Conservation (phyloP, 1,284 basidiomycete genomes). For the Vanrija pseudolonga region DNA sequence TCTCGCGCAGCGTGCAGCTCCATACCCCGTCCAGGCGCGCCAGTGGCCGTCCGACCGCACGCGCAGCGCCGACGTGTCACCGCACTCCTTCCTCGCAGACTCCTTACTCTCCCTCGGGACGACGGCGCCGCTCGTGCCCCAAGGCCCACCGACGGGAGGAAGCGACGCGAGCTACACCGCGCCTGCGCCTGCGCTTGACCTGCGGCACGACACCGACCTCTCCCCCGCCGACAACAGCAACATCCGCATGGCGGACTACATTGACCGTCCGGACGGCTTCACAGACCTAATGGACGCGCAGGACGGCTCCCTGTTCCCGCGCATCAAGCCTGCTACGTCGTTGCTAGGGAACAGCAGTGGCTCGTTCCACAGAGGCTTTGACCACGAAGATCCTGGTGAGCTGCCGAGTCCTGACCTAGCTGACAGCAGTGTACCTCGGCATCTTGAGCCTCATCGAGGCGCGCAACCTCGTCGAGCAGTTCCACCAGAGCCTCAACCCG, state of each 20-base stretch:
- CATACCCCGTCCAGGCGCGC: background rate
- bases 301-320: background rate
- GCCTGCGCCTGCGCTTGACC: background rate
- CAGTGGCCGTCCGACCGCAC: too few species aligned
- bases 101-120: background rate
- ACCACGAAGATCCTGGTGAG: background rate
- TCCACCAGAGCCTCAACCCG: conserved; percentile 9
- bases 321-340: background rate
- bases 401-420: background rate
- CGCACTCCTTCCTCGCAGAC: background rate
- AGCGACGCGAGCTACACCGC: background rate
- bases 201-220: background rate
- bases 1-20: background rate
- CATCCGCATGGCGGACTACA: conserved; percentile 1
- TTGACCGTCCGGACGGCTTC: background rate
- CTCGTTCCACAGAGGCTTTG: background rate
- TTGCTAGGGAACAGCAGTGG: background rate
- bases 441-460: background rate
- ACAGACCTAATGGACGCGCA: background rate
- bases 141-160: background rate
- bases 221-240: background rate
- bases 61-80: background rate
- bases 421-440: background rate
- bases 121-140: background rate
- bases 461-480: background rate